Conservation (phyloP, 176 grass and related monocot species). For the Eragrostis nindensis region DNA sequence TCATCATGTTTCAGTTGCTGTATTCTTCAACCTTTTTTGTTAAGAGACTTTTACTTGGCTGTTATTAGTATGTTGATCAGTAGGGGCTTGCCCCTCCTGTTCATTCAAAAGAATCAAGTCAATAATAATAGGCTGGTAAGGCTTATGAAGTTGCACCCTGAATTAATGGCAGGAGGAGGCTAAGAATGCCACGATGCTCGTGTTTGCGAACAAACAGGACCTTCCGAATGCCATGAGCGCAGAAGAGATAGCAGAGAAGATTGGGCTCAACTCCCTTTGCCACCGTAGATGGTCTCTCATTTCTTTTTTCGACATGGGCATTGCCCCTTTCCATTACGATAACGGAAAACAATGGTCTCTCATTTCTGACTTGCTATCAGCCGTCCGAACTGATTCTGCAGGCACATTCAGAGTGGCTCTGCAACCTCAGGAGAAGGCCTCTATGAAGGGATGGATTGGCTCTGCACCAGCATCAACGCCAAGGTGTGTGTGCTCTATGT, state of each 20-base stretch:
- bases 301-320: too few species aligned
- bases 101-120: too few species aligned
- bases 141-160: not conserved
- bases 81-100: too few species aligned
- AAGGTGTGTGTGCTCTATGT: not conserved
- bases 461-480: not conserved
- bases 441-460: constrained; percentile 13
- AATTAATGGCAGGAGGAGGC: not conserved
- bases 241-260: not conserved
- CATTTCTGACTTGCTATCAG: too few species aligned
- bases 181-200: not conserved
- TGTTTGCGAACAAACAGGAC: not conserved
- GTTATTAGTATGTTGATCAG: too few species aligned
- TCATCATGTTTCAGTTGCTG: too few species aligned
- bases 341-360: too few species aligned
- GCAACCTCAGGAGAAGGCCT: not conserved
- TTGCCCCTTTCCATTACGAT: too few species aligned
- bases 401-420: not conserved
- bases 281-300: not conserved
- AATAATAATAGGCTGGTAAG: too few species aligned
- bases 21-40: too few species aligned
- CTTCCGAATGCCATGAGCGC: not conserved
- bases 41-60: too few species aligned
- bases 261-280: not conserved
- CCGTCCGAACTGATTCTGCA: not conserved